Base-by-base conservation (phyloP, 805 yeast species). In the Suhomyces xylopsoci region DNA sequence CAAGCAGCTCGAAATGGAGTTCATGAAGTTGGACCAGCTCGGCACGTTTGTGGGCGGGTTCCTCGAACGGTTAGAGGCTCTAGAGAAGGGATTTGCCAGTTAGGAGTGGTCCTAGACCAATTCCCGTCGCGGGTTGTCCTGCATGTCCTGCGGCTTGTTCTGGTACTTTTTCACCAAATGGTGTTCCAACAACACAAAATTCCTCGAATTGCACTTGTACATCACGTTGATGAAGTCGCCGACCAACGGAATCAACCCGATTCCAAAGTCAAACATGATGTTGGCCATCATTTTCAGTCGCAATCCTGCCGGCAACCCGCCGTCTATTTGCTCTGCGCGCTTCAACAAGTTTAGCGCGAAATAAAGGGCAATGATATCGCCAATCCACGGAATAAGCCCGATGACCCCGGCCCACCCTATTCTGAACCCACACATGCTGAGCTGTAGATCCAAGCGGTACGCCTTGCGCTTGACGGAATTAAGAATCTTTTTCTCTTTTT, bases 11-110 rank as follows among this genome's bases (percentile, higher is more conserved):
- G 87, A 84, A 53, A 58, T 65, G 38, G 80, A 81, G 49, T 80
- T 81, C 55, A 68, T 75, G 62, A 82, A 81, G 65, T 62, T 84
- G 49, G 79, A 79, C 46, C 85, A 81, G 55, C 68, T 84, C 47
- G 72, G 64, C 28, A 48, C 56, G 56, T 73, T 74, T 59, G 57
- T 61, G 17, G 62, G 57, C 32, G 66, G 58, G 12, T 68, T 67
- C 51, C 56, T 58, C 48, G 49, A 40, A 34, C 47, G 70, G 28
- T 42, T 65, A 41, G 54, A 19, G 9, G 45, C 17, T 3, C 38
- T 66, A 25, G 69, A 65, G 51, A 38, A 34, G 30, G 58, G 47
- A 14, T 59, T 58, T 36, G 24, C 20, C 24, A 32, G 17, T 9
- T 32, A 30, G 26, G 17, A 10, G 7, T 30, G 5, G 14, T 9